Base-by-base conservation (phyloP, 768 basidiomycete genomes). In the Obba rivulosa region DNA sequence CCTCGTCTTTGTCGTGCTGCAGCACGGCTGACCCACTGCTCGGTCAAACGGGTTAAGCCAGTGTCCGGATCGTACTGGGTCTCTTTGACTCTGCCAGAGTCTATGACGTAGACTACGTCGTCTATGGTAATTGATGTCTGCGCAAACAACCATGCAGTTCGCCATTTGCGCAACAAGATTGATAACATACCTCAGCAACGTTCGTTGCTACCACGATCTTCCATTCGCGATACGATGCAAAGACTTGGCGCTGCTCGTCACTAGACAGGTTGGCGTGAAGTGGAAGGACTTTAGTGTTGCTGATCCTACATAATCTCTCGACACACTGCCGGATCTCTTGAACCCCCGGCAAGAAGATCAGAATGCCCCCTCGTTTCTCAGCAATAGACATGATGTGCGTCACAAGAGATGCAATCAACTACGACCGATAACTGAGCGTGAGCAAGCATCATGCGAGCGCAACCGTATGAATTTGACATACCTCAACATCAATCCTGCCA, bases 101-200 rank as follows among this genome's bases (percentile, higher is more conserved):
- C 92, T 11, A 94, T 75, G 18, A 94, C 91, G 57, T 87, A 90
- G 34, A 86, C 73, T 20, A 94, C 77, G 57, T 94, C 92, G 57
- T 93, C 87, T 48, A 96, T 92, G 1, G 92, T 93, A 46, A 94
- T 87, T 2, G 88, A 91, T 1, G 91, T 93, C 81, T 92, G 42
- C 23, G 56, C 47, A 49, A 40, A 28, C 42, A 25, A 37, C 43
- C 51, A 13, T 13, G 13, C 14, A 14, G 48, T 25, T 31, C 13
- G 41, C 39, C 25, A 25, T 23, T 11, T 18, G 10, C 41, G 40
- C 34, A 13, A 17, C 36, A 18, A 28, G 17, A 57, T 23, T 54
- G 44, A 24, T 4, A 16, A 61, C 72, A 46, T 49, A 83, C 89
- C 76, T 93, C 91, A 5, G 91, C 91, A 24, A 97, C 88, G 59